Evolutionary conservation across 2,329 filamentous ascomycete species (phyloP), one percentile per base, ranked within the genome.

Genomic region (Fusarium sp.): DNA sequence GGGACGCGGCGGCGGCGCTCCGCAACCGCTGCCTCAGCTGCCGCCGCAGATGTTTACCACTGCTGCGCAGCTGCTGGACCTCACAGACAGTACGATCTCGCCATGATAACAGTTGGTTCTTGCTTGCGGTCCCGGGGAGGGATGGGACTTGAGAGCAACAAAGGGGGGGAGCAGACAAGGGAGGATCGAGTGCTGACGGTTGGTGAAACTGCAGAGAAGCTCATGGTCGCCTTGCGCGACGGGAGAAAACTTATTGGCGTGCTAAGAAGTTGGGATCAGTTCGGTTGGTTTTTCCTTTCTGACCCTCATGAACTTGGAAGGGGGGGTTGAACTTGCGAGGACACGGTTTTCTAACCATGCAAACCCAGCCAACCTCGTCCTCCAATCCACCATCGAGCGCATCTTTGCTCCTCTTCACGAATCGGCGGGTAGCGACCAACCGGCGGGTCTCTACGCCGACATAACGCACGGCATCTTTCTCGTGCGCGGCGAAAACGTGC

Each of bases 21-120:
- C 84, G 33, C 89, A 90, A 59, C 83, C 86, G 65, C 85, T 87
- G 57, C 84, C 88, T 73, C 93, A 94, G 84, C 86, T 96, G 43
- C 94, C 94, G 16, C 95, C 95, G 69, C 96, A 99, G 87, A 98
- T 98, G 93, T 99, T 99, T 86, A 97, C 97, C 20, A 99, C 97
- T 35, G 97, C 97, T 35, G 95, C 97, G 64, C 97, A 98, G 86
- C 88, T 99, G 68, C 87, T 99, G 68, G 97, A 99, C 83, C 89
- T 99, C 80, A 98, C 97, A 79, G 97, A 99, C 86, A 99, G 96
- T 98, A 91, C 87, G 94, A 80, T 57, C 61, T 65, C 79, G 67
- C 69, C 66, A 58, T 69, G 35, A 52, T 59, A 58, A 29, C 60
- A 68, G 43, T 69, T 64, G 22, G 66, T 74, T 69, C 60, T 48